A percentile compares a stretch with the other conserved stretches of the same genome.
Evolutionary conservation across 2,329 filamentous ascomycete species (phyloP).

Genomic region (Escovopsis sp.): DNA sequence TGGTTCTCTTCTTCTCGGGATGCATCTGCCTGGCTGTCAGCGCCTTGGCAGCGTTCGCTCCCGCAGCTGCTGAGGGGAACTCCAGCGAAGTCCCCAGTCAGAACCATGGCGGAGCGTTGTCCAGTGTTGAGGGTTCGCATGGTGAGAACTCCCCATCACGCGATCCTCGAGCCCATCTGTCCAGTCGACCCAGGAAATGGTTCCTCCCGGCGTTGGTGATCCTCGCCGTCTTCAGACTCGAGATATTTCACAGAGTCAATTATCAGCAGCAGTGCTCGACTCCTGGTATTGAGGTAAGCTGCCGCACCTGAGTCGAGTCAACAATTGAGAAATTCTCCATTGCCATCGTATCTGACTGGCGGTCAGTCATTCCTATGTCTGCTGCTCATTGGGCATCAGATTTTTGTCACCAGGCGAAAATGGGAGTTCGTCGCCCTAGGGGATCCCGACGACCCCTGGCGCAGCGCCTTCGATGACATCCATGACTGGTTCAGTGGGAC

Average conservation of each 20-base stretch:
- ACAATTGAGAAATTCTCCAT: neutral
- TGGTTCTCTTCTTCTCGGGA: slow-evolving; percentile 31
- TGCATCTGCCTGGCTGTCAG: slow-evolving; percentile 25
- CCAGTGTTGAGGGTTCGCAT: slow-evolving; percentile 6
- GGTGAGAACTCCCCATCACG: slow-evolving; percentile 16
- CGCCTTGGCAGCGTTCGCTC: slow-evolving; percentile 28
- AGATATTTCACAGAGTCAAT: slow-evolving; percentile 30
- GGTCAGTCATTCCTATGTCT: slow-evolving; percentile 31
- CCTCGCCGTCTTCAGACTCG: slow-evolving; percentile 30
- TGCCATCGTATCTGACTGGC: neutral
- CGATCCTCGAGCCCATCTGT: slow-evolving; percentile 20
- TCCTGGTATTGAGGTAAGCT: slow-evolving; percentile 30
- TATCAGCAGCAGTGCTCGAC: slow-evolving; percentile 34
- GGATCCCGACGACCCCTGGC: slow-evolving; percentile 31
- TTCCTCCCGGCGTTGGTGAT: slow-evolving; percentile 28
- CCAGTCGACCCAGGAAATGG: slow-evolving; percentile 30
- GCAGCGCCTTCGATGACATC: slow-evolving; percentile 31
- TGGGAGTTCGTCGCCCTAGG: slow-evolving; percentile 16
- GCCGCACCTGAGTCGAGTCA: too few relatives aligned
- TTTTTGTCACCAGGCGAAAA: slow-evolving; percentile 20
- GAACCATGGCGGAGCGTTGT: slow-evolving; percentile 8
- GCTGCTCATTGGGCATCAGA: slow-evolving; percentile 28
- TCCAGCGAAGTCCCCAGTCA: slow-evolving; percentile 12
- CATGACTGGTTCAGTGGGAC: slow-evolving; percentile 30
- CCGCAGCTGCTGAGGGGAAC: slow-evolving; percentile 32